Evolutionary conservation across 148 eudicot species (phyloP).

Genomic region (Beta vulgaris): DNA sequence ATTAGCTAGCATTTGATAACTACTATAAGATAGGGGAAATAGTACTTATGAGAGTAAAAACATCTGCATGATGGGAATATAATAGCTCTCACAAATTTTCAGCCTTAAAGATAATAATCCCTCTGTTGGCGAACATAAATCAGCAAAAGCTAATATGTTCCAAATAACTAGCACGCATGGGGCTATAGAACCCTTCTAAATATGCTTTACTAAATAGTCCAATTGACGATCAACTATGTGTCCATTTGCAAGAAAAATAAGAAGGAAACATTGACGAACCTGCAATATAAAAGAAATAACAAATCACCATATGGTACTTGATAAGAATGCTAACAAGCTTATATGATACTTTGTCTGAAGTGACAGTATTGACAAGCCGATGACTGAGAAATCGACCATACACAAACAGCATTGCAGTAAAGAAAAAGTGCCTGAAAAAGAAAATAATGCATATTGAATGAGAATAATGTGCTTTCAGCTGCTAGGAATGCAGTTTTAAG

Average conservation of each 20-base stretch:
- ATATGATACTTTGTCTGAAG: slow-evolving; percentile 68
- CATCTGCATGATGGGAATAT: not conserved
- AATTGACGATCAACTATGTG: not conserved
- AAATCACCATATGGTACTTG: slow-evolving; percentile 95
- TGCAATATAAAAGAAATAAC: slow-evolving; percentile 88
- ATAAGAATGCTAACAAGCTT: slow-evolving; percentile 69
- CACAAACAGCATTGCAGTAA: slow-evolving; percentile 93
- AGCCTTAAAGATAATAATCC: too few relatives aligned
- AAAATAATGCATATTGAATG: not conserved
- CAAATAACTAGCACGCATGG: not conserved
- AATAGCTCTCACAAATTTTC: not conserved
- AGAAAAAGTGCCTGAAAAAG: slow-evolving; percentile 86
- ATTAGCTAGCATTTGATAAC: not conserved
- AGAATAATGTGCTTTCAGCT: not conserved
- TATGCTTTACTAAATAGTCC: not conserved
- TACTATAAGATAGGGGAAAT: not conserved
- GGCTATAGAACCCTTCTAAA: not conserved
- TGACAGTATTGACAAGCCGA: slow-evolving; percentile 86
- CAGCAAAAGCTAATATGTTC: not conserved
- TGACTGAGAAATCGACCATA: slow-evolving; percentile 92
- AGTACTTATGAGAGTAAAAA: not conserved
- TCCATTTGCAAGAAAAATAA: slow-evolving; percentile 4
- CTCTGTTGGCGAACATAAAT: too few relatives aligned
- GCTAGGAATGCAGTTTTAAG: not conserved
- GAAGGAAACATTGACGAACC: slow-evolving; percentile 43